phyloP scores from a whole-genome alignment of 2,329 filamentous ascomycete species.

The Aspergillus alliaceus region DNA sequence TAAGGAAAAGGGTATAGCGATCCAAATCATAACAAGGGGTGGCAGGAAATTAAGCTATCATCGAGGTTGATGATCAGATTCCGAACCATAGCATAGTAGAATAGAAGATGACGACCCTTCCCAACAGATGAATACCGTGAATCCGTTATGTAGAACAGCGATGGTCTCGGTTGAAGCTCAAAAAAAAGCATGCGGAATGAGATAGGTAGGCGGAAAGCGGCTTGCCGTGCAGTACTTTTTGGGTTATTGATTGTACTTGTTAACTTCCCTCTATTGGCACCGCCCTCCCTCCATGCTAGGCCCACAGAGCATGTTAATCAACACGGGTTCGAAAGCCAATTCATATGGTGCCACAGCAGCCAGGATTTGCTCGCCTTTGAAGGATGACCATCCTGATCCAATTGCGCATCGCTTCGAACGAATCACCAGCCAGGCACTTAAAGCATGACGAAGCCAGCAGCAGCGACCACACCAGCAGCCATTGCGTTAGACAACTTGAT shows the following conservation, averaged over 20 bases:
- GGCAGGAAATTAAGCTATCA: not conserved
- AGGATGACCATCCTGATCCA: not conserved
- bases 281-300: not conserved
- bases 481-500: conserved; percentile 26
- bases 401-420: not conserved
- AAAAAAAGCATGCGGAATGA: not conserved
- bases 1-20: conserved; percentile 3
- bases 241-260: not conserved
- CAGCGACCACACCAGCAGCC: conserved; percentile 31
- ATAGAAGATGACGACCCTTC: not conserved
- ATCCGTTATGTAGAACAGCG: conserved; percentile 3
- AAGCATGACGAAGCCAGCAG: conserved; percentile 35
- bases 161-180: not conserved
- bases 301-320: not conserved
- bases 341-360: not conserved
- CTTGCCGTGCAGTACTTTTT: not conserved
- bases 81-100: not conserved
- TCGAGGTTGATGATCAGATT: not conserved
- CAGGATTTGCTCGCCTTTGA: not conserved
- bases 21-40: not conserved
- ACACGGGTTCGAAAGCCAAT: not conserved
- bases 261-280: not conserved
- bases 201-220: not conserved
- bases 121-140: conserved; percentile 1
- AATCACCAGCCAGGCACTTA: conserved; percentile 17